A percentile compares a stretch with the other conserved stretches of the same genome.
phyloP scores from a whole-genome alignment of 805 yeast species.

The Yarrowia porcina region DNA sequence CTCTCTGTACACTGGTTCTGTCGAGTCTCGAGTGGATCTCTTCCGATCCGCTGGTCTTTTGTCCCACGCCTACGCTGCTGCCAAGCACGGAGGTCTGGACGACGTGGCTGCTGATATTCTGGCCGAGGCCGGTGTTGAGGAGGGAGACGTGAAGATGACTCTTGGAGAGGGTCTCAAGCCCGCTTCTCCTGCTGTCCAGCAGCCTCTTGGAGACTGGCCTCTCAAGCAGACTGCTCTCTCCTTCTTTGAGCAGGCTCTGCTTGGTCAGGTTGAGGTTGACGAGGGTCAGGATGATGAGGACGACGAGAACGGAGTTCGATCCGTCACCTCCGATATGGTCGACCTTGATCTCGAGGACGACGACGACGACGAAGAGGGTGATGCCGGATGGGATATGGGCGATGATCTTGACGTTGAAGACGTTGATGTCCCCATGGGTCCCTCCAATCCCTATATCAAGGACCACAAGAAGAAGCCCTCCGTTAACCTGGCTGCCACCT shows the following conservation, averaged over 20 bases:
- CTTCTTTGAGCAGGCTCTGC: constrained; percentile 78
- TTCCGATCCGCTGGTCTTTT: constrained; percentile 74
- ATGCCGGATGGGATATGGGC: constrained; percentile 57
- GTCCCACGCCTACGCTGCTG: constrained; percentile 90
- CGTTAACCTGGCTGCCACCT: constrained; percentile 29
- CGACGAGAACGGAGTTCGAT: constrained; percentile 42
- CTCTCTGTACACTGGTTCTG: constrained; percentile 70
- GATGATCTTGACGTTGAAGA: constrained; percentile 58
- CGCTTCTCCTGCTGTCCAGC: constrained; percentile 39
- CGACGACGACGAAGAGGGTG: constrained; percentile 75
- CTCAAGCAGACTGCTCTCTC: constrained; percentile 66
- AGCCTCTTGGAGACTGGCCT: constrained; percentile 72
- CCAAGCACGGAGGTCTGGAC: constrained; percentile 77
- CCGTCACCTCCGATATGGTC: constrained; percentile 33
- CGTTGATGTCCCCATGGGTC: constrained; percentile 40
- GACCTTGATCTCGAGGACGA: constrained; percentile 34
- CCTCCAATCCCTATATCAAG: constrained; percentile 32
- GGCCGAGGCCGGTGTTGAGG: constrained; percentile 63
- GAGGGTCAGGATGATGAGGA: constrained; percentile 50
- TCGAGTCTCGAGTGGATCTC: constrained; percentile 68
- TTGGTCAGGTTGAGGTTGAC: constrained; percentile 71
- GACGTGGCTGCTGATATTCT: constrained; percentile 71
- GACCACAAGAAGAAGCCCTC: constrained; percentile 32
- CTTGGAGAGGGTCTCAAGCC: constrained; percentile 36
- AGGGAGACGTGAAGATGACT: constrained; percentile 64